Base-by-base conservation (phyloP, 208 protist species). In the Crithidia bombi region DNA sequence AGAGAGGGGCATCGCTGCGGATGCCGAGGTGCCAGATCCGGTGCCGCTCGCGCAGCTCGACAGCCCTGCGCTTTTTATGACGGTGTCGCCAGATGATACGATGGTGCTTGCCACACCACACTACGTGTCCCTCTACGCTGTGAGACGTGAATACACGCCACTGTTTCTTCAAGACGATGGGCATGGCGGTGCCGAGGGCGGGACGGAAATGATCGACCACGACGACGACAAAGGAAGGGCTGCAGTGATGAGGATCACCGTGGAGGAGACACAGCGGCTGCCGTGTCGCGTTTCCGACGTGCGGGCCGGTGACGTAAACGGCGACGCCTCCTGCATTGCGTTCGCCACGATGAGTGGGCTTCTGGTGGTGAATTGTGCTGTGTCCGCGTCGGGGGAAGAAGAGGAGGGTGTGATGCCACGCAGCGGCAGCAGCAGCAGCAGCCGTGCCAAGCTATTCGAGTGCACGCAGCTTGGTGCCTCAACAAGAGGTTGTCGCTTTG, bases 401-500 rank as follows among this genome's bases (percentile, higher is more conserved):
- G 21, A 15, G 0, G 0, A 12, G 21, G n/a, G n/a, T n/a, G n/a
- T n/a, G n/a, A n/a, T n/a, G n/a, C n/a, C n/a, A n/a, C n/a, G n/a
- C n/a, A n/a, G n/a, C n/a, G n/a, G n/a, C n/a, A n/a, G n/a, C n/a
- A 14, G 26, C 43, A 26, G 9, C n/a, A 5, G 30, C 14, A 15
- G 32, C 4, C 4, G 12, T 19, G 47, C 61, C 4, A 2, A 12
- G 14, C 25, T 32, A 5, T 65, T 44, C 32, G 25, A 50, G 46
- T 70, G 71, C 28, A 47, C 64, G 15, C 35, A 49, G 28, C 56
- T 77, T 41, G 54, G 64, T 36, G 64, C 71, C 10, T 71, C 71
- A 5, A 65, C 71, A 2, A 21, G 21, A 26, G 71, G 71, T 21
- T 65, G 64, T 9, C 54, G 46, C 12, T 35, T 77, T 14, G 55